Base-by-base conservation (phyloP, 2,329 filamentous ascomycete species). In the Xylaria sp. region DNA sequence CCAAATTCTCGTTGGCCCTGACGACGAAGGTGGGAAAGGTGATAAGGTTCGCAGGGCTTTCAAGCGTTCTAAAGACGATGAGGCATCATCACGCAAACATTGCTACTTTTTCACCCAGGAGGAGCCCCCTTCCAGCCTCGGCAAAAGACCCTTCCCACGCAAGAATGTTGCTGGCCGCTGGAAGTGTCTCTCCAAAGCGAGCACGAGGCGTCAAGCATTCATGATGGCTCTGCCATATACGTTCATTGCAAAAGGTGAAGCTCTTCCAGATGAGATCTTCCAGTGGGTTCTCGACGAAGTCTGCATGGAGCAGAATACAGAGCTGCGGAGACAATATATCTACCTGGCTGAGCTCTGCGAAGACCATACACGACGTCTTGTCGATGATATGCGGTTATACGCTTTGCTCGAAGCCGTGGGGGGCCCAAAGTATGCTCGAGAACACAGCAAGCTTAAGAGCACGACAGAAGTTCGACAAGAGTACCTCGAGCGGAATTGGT, bases 241-340 rank as follows among this genome's bases (percentile, higher is more conserved):
- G 54, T 81, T 90, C 15, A 80, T 87, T 18, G 75, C 78, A 4
- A 79, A 79, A 66, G 81, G 81, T 48, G 77, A 79, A 13, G 72
- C 76, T 2, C 77, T 94, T 13, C 88, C 91, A 0, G 88, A 92
- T 69, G 86, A 91, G 64, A 76, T 94, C 0, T 84, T 93, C 59
- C 74, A 85, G 18, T 94, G 92, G 92, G 82, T 93, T 2, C 76
- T 92, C 6, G 81, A 87, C 59, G 86, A 90, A 80, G 81, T 90
- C 25, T 87, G 86, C 64, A 77, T 82, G 1, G 89, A 92, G 74
- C 80, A 81, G 50, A 85, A 86, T 39, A 81, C 84, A 51, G 83
- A 87, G 54, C 77, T 93, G 51, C 85, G 89, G 59, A 78, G 84
- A 64, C 87, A 90, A 68, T 94, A 93, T 76, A 82, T 85, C 64